phyloP scores from a whole-genome alignment of 2,329 filamentous ascomycete genomes.

The Aaosphaeria pasadenensis region DNA sequence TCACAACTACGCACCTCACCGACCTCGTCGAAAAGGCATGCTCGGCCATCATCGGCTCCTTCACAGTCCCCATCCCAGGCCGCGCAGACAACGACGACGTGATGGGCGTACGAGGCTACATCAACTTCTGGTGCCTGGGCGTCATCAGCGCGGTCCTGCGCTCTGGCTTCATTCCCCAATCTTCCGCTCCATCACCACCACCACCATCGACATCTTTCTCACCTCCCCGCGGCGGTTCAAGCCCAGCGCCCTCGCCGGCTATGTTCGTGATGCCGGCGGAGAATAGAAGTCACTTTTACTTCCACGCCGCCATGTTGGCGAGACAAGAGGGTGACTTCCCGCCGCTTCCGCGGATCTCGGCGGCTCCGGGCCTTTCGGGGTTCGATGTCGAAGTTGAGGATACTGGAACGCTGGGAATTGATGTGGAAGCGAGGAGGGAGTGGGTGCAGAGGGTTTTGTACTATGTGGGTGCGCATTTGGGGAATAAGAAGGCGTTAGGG shows the following conservation, averaged over 20 bases:
- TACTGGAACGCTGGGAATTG: constrained; percentile 6
- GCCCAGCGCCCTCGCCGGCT: not conserved
- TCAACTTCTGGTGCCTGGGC: constrained; percentile 23
- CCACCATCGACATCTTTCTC: not conserved
- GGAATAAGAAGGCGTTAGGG: constrained; percentile 26
- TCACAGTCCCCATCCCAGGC: constrained; percentile 20
- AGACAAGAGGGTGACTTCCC: constrained; percentile 1
- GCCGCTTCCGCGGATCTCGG: not conserved
- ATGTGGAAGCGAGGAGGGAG: constrained; percentile 17
- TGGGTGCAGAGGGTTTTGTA: constrained; percentile 26
- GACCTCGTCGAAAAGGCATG: constrained; percentile 21
- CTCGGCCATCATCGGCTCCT: constrained; percentile 19
- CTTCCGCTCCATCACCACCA: not conserved
- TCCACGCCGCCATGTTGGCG: not conserved
- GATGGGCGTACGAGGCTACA: constrained; percentile 8
- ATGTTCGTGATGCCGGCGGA: constrained; percentile 4
- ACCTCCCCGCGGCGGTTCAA: not conserved
- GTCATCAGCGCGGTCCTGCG: constrained; percentile 24
- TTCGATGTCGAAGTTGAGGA: not conserved
- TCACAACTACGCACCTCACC: constrained; percentile 17
- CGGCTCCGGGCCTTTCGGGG: not conserved
- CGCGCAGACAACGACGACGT: not conserved
- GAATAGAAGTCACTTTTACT: constrained; percentile 2
- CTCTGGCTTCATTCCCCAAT: constrained; percentile 15
- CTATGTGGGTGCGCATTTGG: constrained; percentile 20